Percentiles rank a stretch among this genome's conserved stretches.
These are phyloP conservation scores for Vitis hybrid DNA, from an alignment of 177 flowering plant species.

Conservation along the genomic window DNA sequence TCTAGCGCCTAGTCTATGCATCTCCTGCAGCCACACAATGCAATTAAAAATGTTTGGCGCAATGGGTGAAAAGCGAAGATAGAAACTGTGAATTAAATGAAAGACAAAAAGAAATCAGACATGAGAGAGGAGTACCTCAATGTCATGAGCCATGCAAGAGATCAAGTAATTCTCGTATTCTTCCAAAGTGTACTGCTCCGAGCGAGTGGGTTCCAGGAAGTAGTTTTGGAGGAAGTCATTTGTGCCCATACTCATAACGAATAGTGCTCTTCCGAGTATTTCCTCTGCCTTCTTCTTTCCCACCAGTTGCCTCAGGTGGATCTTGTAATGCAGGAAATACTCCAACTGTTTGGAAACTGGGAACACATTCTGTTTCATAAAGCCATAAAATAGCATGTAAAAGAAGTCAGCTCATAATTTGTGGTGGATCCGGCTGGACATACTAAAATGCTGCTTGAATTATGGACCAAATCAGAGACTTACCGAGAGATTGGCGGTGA, in stretches of 20 bases:
- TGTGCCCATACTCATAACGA: conserved; percentile 64
- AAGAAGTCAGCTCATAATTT: background rate
- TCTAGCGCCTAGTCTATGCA: conserved; percentile 52
- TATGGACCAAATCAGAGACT: background rate
- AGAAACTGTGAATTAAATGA: no score
- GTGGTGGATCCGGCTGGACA: background rate
- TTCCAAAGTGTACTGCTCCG: conserved; percentile 43
- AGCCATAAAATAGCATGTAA: no score
- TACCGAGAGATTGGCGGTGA: conserved; percentile 69
- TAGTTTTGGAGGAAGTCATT: conserved; percentile 78
- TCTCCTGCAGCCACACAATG: conserved; percentile 28
- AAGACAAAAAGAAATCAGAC: background rate
- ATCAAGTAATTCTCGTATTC: conserved; percentile 48
- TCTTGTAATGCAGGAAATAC: conserved; percentile 60
- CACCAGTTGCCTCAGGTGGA: conserved; percentile 33
- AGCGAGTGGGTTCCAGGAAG: conserved; percentile 46
- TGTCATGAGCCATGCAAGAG: conserved; percentile 29
- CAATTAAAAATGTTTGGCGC: no score
- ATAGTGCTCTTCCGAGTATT: conserved; percentile 37
- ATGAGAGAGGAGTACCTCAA: conserved; percentile 36
- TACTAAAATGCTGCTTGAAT: background rate
- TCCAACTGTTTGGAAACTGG: conserved; percentile 51
- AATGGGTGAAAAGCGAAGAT: no score
- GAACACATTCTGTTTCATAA: conserved; percentile 48
- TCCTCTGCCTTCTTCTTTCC: conserved; percentile 42